A percentile compares a stretch with the other conserved stretches of the same genome.
These are phyloP conservation scores for Cladophialophora chaetospira DNA, from an alignment of 2,329 filamentous ascomycete species.

Conservation along the genomic window DNA sequence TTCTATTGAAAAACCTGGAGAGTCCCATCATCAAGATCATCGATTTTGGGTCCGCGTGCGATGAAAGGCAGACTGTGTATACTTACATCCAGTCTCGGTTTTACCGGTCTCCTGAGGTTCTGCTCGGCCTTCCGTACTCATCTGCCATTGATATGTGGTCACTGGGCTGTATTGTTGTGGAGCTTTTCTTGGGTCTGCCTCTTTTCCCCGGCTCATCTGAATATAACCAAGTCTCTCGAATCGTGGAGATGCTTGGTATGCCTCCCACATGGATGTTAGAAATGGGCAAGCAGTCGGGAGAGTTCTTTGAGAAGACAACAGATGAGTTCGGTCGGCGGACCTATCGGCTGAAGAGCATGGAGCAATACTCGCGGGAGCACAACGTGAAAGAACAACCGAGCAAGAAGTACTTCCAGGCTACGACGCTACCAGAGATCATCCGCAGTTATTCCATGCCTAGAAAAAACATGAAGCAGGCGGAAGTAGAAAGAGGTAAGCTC, in stretches of 20 bases:
- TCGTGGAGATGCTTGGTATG: conserved; percentile 96
- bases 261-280: conserved; percentile 99
- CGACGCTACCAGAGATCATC: conserved; percentile 92
- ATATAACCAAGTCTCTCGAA: conserved; percentile 96
- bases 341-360: conserved; percentile 94
- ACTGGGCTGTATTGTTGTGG: conserved; percentile 94
- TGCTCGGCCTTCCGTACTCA: conserved; percentile 94
- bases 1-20: conserved; percentile 94
- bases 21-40: conserved; percentile 99
- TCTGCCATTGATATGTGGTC: conserved; percentile 99
- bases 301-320: conserved; percentile 91
- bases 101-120: conserved; percentile 93
- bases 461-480: conserved; percentile 98
- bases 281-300: conserved; percentile 94
- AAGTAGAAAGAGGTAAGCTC: conserved; percentile 85
- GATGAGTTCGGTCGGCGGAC: conserved; percentile 92
- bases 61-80: conserved; percentile 97
- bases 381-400: conserved; percentile 97
- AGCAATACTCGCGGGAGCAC: conserved; percentile 94
- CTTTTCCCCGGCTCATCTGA: conserved; percentile 96
- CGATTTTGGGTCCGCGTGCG: conserved; percentile 97
- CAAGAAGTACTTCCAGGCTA: conserved; percentile 99
- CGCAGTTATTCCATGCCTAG: conserved; percentile 96
- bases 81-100: conserved; percentile 99
- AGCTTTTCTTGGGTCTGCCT: conserved; percentile 91